A percentile compares a stretch with the other conserved stretches of the same genome.
phyloP scores from a whole-genome alignment of 1,284 basidiomycete species.

The Erythrobasidium hasegawianum region DNA sequence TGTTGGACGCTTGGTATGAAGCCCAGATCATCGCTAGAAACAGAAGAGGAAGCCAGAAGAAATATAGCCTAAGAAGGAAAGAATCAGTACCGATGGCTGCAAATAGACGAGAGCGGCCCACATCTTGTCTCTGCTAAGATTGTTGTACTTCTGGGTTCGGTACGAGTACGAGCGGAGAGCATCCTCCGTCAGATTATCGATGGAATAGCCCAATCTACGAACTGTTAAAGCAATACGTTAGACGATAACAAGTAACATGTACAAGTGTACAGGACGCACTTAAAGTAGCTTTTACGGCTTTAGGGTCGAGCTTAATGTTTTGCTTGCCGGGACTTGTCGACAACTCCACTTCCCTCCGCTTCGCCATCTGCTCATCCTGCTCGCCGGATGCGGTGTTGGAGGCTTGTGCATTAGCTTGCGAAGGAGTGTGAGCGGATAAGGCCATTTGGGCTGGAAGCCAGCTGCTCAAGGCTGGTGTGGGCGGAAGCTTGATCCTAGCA shows the following conservation, averaged over 20 bases:
- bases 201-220: constrained; percentile 22
- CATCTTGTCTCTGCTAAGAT: constrained; percentile 24
- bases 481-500: no score
- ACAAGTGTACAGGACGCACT: background rate
- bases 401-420: no score
- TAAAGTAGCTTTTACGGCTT: background rate
- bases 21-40: constrained; percentile 28
- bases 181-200: constrained; percentile 32
- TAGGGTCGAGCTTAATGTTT: background rate
- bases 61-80: constrained; percentile 13
- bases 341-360: no score
- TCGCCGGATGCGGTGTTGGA: no score
- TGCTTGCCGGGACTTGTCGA: no score
- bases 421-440: no score
- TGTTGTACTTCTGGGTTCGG: constrained; percentile 20
- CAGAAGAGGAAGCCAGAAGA: constrained; percentile 33
- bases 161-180: constrained; percentile 28
- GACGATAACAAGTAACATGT: no score
- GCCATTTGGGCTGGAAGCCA: no score
- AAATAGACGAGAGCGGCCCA: background rate
- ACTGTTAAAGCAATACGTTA: background rate
- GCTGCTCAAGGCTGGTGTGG: no score
- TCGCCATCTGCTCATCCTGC: no score
- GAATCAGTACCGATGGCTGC: background rate
- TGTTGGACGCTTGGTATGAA: constrained; percentile 16